Conservation (phyloP, 2,329 filamentous ascomycete species). For the Trichoderma polysporum region DNA sequence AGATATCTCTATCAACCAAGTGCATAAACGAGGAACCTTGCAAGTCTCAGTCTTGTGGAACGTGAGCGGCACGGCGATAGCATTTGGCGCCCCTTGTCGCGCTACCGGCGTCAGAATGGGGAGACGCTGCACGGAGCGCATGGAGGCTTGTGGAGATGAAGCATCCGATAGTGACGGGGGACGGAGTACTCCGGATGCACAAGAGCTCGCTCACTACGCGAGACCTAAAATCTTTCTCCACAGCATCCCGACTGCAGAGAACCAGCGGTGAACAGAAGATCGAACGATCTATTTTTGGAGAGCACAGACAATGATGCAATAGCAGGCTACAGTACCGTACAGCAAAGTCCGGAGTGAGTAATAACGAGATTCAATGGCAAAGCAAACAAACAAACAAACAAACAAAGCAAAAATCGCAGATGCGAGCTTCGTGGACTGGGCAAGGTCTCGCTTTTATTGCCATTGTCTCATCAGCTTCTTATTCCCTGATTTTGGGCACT, state of each 20-base stretch:
- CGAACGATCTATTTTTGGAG: slow-evolving; percentile 13
- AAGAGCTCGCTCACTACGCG: slow-evolving; percentile 15
- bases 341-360: not conserved
- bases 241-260: slow-evolving; percentile 20
- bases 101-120: slow-evolving; percentile 22
- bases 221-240: slow-evolving; percentile 16
- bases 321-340: not conserved
- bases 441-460: not conserved
- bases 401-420: not conserved
- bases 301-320: not conserved
- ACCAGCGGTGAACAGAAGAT: slow-evolving; percentile 21
- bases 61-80: slow-evolving; percentile 20
- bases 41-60: slow-evolving; percentile 19
- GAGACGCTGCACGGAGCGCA: slow-evolving; percentile 19
- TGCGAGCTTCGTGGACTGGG: not conserved
- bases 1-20: not conserved
- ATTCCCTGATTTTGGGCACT: not conserved
- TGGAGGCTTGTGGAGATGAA: slow-evolving; percentile 16
- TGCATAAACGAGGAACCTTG: slow-evolving; percentile 4
- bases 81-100: slow-evolving; percentile 19
- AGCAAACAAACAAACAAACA: not conserved
- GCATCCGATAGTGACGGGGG: slow-evolving; percentile 19
- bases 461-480: not conserved
- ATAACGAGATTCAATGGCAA: not conserved
- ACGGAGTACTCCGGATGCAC: slow-evolving; percentile 19